Percentiles rank a stretch among this genome's conserved stretches.
These are phyloP conservation scores for Talaromyces rugulosus DNA, from an alignment of 2,329 filamentous ascomycete genomes.

Conservation along the genomic window DNA sequence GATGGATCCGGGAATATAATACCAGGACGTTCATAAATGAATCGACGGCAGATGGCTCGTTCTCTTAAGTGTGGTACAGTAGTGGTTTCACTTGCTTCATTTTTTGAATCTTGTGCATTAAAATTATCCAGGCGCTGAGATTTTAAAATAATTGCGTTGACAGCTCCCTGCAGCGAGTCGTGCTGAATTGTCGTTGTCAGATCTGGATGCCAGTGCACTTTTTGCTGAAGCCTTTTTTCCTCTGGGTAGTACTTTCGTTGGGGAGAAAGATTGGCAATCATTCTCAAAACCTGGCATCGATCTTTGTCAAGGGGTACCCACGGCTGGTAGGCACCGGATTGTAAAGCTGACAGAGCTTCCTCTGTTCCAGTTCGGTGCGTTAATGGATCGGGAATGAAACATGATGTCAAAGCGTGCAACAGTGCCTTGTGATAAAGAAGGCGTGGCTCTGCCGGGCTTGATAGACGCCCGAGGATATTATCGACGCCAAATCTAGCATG, in stretches of 20 bases:
- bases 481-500: constrained; percentile 55
- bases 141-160: constrained; percentile 24
- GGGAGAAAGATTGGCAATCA: constrained; percentile 35
- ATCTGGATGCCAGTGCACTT: constrained; percentile 36
- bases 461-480: constrained; percentile 50
- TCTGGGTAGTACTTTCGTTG: constrained; percentile 42
- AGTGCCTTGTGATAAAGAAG: constrained; percentile 55
- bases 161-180: constrained; percentile 22
- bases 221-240: constrained; percentile 40
- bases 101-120: neutral
- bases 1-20: neutral
- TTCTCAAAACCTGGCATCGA: constrained; percentile 14
- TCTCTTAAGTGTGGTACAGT: constrained; percentile 1
- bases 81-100: neutral
- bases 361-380: constrained; percentile 59
- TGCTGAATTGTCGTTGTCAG: constrained; percentile 41
- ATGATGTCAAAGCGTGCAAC: constrained; percentile 60
- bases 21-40: constrained; percentile 26
- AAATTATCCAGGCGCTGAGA: neutral
- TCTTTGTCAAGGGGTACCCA: constrained; percentile 37
- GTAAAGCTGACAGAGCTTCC: constrained; percentile 51
- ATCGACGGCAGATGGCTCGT: constrained; percentile 34
- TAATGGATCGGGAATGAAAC: constrained; percentile 53
- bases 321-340: constrained; percentile 49
- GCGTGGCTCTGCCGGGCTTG: constrained; percentile 54